phyloP scores from a whole-genome alignment of 1,284 basidiomycete species.

The Ceratobasidium theobromae region DNA sequence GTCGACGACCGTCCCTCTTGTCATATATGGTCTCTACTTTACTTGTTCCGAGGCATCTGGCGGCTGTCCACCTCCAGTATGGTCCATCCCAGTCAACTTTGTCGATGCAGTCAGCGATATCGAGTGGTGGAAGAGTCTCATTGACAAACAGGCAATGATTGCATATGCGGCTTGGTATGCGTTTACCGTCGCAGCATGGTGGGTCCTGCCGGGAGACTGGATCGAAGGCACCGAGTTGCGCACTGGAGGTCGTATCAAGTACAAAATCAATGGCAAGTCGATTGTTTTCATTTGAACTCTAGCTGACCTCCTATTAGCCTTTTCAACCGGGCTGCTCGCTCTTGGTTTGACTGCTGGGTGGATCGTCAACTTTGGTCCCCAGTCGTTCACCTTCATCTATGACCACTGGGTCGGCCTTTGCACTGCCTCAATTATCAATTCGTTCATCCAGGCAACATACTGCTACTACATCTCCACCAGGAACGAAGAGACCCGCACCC shows the following conservation, averaged over 20 bases:
- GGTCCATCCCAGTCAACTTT: constrained; percentile 51
- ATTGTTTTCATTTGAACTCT: constrained; percentile 11
- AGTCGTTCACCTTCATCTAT: constrained; percentile 85
- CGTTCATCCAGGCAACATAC: constrained; percentile 69
- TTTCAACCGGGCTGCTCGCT: constrained; percentile 81
- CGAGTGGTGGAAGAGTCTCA: constrained; percentile 70
- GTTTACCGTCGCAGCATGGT: constrained; percentile 83
- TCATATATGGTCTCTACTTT: constrained; percentile 81
- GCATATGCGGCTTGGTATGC: constrained; percentile 90
- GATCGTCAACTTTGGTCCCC: constrained; percentile 71
- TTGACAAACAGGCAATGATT: constrained; percentile 74
- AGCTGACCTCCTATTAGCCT: constrained; percentile 54
- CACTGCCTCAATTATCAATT: constrained; percentile 82
- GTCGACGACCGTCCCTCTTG: constrained; percentile 69
- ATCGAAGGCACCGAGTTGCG: constrained; percentile 79
- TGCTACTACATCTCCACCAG: constrained; percentile 78
- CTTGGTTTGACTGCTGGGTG: constrained; percentile 68
- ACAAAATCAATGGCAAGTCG: constrained; percentile 90
- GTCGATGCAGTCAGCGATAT: constrained; percentile 52
- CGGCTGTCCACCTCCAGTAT: constrained; percentile 67
- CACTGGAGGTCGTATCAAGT: constrained; percentile 74
- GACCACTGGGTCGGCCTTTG: constrained; percentile 90
- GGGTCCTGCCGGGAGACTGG: constrained; percentile 82
- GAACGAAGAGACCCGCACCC: constrained; percentile 51
- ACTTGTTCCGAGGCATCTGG: constrained; percentile 78